A percentile compares a stretch with the other conserved stretches of the same genome.
These are phyloP conservation scores for Chimonanthus praecox DNA, from an alignment of 164 flowering plant species.

Conservation along the genomic window DNA sequence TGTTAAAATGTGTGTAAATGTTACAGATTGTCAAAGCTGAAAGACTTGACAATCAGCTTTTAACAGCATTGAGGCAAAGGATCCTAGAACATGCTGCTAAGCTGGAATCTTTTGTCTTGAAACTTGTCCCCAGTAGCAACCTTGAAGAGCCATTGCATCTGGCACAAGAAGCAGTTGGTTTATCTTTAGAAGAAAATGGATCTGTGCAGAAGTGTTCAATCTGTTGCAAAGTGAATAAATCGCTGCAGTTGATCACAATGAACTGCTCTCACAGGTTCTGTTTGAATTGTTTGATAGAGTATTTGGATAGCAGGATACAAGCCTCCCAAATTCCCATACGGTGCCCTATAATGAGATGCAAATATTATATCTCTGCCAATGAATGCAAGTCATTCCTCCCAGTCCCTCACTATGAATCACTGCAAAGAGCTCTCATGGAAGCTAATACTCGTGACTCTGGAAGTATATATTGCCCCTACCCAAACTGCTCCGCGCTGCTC, in stretches of 20 bases:
- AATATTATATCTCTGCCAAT: constrained; percentile 47
- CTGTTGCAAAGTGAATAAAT: constrained; percentile 68
- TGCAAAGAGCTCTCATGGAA: constrained; percentile 59
- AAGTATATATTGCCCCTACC: constrained; percentile 61
- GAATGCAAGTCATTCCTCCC: constrained; percentile 82
- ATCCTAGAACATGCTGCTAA: constrained; percentile 47
- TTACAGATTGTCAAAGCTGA: constrained; percentile 50
- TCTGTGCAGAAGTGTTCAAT: constrained; percentile 56
- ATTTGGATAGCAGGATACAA: constrained; percentile 58
- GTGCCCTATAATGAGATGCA: constrained; percentile 74
- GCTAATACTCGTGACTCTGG: constrained; percentile 45
- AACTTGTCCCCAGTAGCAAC: constrained; percentile 35
- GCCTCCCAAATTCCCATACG: constrained; percentile 67
- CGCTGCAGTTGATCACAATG: constrained; percentile 53
- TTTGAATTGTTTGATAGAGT: constrained; percentile 70
- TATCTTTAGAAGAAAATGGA: constrained; percentile 24
- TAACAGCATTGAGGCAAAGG: constrained; percentile 63
- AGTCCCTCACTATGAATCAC: constrained; percentile 41
- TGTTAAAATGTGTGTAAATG: background rate
- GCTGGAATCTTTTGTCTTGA: constrained; percentile 52
- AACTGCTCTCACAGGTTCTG: constrained; percentile 87
- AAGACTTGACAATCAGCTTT: constrained; percentile 50
- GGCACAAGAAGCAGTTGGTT: constrained; percentile 80
- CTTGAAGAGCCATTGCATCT: constrained; percentile 45
- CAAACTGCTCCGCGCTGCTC: constrained; percentile 65